Percentiles rank a stretch among this genome's conserved stretches.
Conservation (phyloP, 805 yeast species). For the Kodamaea leandrae region DNA sequence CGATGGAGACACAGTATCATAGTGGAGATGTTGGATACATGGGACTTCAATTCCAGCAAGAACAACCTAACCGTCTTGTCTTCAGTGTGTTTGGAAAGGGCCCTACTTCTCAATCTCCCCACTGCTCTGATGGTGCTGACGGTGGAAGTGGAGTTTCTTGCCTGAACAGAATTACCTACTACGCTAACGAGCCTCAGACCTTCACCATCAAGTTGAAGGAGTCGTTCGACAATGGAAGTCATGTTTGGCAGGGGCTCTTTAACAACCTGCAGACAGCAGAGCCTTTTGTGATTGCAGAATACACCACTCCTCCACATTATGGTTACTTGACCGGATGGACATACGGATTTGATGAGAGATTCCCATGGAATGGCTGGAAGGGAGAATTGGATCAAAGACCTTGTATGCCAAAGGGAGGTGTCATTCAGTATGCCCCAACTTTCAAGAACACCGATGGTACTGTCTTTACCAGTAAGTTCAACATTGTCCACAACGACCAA, state of each 20-base stretch:
- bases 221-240: conserved; percentile 1
- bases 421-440: conserved; percentile 3
- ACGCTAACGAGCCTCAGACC: neutral
- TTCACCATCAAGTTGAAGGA: neutral
- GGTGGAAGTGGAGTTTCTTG: conserved; percentile 9
- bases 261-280: neutral
- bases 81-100: conserved; percentile 11
- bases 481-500: too few species aligned
- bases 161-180: neutral
- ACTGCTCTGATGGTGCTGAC: conserved; percentile 11
- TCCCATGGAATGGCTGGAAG: neutral
- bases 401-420: neutral
- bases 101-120: conserved; percentile 2
- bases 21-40: too few species aligned
- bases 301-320: neutral
- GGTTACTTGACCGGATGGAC: conserved; percentile 2
- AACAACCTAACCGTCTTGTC: conserved; percentile 4
- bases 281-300: conserved; percentile 1
- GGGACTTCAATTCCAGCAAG: conserved; percentile 2
- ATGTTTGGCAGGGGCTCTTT: conserved; percentile 3
- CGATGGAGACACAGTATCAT: too few species aligned
- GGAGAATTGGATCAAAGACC: neutral
- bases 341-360: neutral
- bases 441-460: neutral
- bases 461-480: too few species aligned